These are phyloP conservation scores for Suillus tomentosus DNA, from an alignment of 768 basidiomycete genomes.

Conservation along the genomic window DNA sequence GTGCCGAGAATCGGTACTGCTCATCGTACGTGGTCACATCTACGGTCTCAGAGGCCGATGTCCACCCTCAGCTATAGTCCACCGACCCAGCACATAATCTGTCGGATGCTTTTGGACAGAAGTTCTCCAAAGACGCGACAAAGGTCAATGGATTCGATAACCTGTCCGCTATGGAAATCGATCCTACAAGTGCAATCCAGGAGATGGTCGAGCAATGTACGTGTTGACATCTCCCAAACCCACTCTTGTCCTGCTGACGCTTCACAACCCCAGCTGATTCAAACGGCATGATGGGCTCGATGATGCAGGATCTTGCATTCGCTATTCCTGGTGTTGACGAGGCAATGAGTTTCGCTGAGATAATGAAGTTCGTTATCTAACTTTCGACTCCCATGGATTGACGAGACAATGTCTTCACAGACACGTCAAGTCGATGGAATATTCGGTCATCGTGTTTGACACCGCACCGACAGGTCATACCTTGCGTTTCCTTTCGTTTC, in stretches of 20 bases:
- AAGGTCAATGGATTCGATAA: constrained; percentile 98
- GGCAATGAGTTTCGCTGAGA: constrained; percentile 99
- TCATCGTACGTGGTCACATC: constrained; percentile 69
- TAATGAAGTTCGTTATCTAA: constrained; percentile 84
- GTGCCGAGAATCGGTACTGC: constrained; percentile 90
- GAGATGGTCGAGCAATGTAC: constrained; percentile 98
- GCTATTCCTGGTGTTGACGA: constrained; percentile 99
- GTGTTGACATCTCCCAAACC: constrained; percentile 23
- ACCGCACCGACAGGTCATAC: constrained; percentile 99
- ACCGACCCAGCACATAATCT: constrained; percentile 99
- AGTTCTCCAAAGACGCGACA: constrained; percentile 98
- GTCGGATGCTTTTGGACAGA: constrained; percentile 97
- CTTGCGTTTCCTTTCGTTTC: constrained; percentile 98
- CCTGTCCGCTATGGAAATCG: constrained; percentile 98
- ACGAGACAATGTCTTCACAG: constrained; percentile 40
- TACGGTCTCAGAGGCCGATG: constrained; percentile 3
- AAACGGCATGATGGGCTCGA: constrained; percentile 95
- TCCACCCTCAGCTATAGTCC: constrained; percentile 52
- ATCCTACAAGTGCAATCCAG: constrained; percentile 95
- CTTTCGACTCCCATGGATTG: neutral
- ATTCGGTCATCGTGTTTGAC: constrained; percentile 99
- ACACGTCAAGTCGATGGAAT: constrained; percentile 99
- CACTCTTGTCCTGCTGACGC: constrained; percentile 11
- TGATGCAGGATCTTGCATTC: constrained; percentile 99
- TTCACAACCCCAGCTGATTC: constrained; percentile 61